These are phyloP conservation scores for Candida vartiovaarae DNA, from an alignment of 805 yeast species.

Conservation along the genomic window DNA sequence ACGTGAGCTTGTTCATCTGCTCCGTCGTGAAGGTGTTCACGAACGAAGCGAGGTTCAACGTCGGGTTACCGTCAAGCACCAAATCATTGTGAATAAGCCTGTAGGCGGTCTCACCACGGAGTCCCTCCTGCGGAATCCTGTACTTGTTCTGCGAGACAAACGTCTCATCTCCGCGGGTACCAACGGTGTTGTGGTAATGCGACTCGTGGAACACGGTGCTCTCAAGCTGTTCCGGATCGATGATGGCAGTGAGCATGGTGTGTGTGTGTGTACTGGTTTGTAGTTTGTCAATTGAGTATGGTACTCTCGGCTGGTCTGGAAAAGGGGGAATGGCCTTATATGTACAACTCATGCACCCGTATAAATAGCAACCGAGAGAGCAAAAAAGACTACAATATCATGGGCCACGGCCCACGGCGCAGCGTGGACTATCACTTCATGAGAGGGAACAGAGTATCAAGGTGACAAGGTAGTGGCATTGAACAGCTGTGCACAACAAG, in stretches of 20 bases:
- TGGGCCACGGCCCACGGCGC: too few species aligned
- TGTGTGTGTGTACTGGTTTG: not conserved
- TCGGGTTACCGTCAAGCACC: constrained; percentile 77
- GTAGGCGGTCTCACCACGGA: constrained; percentile 46
- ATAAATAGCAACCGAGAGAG: too few species aligned
- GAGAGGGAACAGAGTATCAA: too few species aligned
- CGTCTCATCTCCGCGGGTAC: constrained; percentile 9
- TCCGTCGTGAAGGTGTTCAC: constrained; percentile 69
- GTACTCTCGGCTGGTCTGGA: too few species aligned
- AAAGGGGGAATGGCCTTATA: too few species aligned
- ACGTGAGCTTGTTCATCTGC: constrained; percentile 45
- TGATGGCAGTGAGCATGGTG: constrained; percentile 16
- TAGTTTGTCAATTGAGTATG: not conserved
- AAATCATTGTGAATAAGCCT: constrained; percentile 65
- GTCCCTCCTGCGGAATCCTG: constrained; percentile 51
- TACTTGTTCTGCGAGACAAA: constrained; percentile 37
- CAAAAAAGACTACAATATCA: too few species aligned
- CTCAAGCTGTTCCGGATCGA: constrained; percentile 28
- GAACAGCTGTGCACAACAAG: too few species aligned
- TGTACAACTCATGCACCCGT: too few species aligned
- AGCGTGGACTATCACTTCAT: too few species aligned
- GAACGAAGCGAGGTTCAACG: constrained; percentile 80
- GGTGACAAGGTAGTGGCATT: too few species aligned
- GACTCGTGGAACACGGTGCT: constrained; percentile 22
- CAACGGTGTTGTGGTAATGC: constrained; percentile 18